phyloP scores from a whole-genome alignment of 169 alveolate species.

The Plasmodium falciparum region DNA sequence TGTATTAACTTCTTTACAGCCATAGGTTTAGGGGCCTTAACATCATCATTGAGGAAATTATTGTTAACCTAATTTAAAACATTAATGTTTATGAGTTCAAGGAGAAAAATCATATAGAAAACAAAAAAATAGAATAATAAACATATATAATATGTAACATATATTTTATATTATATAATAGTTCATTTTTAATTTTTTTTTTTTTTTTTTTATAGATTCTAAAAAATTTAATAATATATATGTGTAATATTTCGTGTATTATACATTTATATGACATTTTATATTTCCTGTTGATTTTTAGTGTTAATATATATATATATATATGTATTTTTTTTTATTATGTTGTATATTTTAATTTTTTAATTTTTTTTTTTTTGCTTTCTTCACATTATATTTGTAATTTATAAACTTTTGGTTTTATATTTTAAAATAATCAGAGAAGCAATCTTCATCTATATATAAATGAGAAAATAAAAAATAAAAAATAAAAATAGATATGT shows the following conservation, averaged over 20 bases:
- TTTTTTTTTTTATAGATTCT: no score
- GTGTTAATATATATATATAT: not conserved
- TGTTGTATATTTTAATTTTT: not conserved
- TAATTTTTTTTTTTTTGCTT: not conserved
- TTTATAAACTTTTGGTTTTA: not conserved
- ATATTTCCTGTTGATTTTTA: not conserved
- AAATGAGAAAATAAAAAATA: not conserved
- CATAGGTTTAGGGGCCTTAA: conserved; percentile 96
- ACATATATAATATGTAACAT: not conserved
- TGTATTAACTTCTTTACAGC: conserved; percentile 98
- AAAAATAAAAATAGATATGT: not conserved
- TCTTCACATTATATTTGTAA: not conserved
- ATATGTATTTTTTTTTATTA: not conserved
- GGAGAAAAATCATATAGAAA: not conserved
- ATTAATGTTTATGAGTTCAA: not conserved
- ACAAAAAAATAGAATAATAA: not conserved
- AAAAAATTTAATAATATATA: no score
- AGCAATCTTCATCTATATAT: not conserved
- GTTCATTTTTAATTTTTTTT: no score
- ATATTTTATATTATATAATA: no score
- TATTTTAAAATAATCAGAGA: conserved; percentile 9
- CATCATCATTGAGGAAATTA: conserved; percentile 93
- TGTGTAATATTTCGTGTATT: no score
- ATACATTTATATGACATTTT: not conserved
- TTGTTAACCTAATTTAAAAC: conserved; percentile 51